phyloP scores from a whole-genome alignment of 1,284 basidiomycete genomes.

The Pseudomicrostroma phylloplanum region DNA sequence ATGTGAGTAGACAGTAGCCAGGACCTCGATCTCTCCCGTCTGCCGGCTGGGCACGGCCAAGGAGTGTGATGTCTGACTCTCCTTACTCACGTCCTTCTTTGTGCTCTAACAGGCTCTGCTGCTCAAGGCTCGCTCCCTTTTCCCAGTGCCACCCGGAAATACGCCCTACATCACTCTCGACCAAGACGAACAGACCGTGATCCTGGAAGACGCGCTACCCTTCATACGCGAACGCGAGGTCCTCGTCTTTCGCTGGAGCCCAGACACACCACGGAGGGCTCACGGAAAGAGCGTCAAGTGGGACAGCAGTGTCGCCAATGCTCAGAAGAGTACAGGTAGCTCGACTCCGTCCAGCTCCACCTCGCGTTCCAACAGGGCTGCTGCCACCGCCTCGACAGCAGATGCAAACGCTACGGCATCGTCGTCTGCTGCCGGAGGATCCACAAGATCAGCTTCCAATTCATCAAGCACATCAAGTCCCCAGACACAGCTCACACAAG shows the following conservation, averaged over 20 bases:
- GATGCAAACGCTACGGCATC: not conserved
- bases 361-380: not conserved
- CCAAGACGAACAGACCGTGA: slow-evolving; percentile 31
- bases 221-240: slow-evolving; percentile 44
- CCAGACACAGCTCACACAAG: slow-evolving; percentile 10
- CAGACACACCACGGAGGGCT: slow-evolving; percentile 25
- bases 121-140: slow-evolving; percentile 35
- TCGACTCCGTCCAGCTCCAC: slow-evolving; percentile 9
- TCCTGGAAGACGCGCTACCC: slow-evolving; percentile 40
- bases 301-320: not conserved
- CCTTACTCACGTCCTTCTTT: not conserved
- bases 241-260: slow-evolving; percentile 40
- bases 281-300: slow-evolving; percentile 12
- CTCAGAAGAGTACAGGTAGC: not conserved
- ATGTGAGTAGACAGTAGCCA: slow-evolving; percentile 14
- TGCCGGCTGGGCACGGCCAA: not conserved
- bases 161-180: slow-evolving; percentile 41
- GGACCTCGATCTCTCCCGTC: not conserved
- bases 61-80: not conserved
- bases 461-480: slow-evolving; percentile 7
- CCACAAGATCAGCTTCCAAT: slow-evolving; percentile 13
- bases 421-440: slow-evolving; percentile 9
- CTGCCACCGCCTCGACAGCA: not conserved
- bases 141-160: slow-evolving; percentile 37
- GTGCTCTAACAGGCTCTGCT: slow-evolving; percentile 22